Evolutionary conservation across 1,284 basidiomycete genomes (phyloP).

Genomic region (Coriolopsis trogii): DNA sequence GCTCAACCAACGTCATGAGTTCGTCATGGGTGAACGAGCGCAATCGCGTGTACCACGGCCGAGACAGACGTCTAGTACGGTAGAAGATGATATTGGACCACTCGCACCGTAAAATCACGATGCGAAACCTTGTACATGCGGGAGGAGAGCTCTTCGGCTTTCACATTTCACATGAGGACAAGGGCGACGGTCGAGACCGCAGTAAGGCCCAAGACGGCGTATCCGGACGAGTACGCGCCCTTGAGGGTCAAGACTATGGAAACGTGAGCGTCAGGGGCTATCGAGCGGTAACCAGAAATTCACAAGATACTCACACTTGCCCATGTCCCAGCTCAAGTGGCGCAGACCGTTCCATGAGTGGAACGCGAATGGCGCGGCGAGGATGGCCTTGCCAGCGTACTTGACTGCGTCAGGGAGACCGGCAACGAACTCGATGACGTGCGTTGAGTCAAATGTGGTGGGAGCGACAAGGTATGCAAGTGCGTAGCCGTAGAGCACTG

Average conservation of each 20-base stretch:
- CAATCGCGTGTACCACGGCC: no score
- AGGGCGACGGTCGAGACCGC: conserved; percentile 69
- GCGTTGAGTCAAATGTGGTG: conserved; percentile 74
- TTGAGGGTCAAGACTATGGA: conserved; percentile 77
- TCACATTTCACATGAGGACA: conserved; percentile 32
- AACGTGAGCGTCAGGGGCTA: neutral
- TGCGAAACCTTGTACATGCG: no score
- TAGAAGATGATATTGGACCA: no score
- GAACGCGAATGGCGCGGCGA: conserved; percentile 88
- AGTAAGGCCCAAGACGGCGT: conserved; percentile 84
- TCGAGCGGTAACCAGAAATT: conserved; percentile 4
- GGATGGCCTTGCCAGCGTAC: conserved; percentile 71
- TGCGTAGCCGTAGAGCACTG: conserved; percentile 89
- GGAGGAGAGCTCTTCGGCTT: no score
- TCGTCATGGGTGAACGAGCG: no score
- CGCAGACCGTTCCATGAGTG: conserved; percentile 91
- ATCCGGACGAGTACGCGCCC: conserved; percentile 79
- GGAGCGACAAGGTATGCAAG: conserved; percentile 88
- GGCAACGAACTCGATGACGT: conserved; percentile 75
- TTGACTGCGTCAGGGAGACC: conserved; percentile 77
- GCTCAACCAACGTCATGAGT: no score
- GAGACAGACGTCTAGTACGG: no score
- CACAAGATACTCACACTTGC: conserved; percentile 71
- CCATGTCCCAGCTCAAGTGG: conserved; percentile 91
- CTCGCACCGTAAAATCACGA: no score